A percentile compares a stretch with the other conserved stretches of the same genome.
Conservation (phyloP, 106 monocot species). For the Apostasia shenzhenica region DNA sequence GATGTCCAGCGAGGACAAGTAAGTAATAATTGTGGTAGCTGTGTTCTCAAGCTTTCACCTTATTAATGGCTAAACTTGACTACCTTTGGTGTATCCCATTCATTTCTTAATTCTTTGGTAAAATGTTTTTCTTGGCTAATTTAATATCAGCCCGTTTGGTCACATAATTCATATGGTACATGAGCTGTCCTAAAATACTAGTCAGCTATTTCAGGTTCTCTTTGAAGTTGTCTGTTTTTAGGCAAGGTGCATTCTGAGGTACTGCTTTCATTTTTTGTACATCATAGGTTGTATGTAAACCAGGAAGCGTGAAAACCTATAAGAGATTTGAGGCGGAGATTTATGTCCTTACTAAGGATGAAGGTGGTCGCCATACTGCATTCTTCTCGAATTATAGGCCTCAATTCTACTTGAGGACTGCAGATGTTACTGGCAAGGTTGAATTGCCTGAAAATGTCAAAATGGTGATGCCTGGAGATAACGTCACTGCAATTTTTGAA, state of each 20-base stretch:
- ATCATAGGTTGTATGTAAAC: constrained; percentile 81
- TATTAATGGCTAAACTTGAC: too few relatives aligned
- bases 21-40: not conserved
- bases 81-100: too few relatives aligned
- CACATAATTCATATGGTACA: too few relatives aligned
- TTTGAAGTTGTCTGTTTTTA: too few relatives aligned
- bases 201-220: too few relatives aligned
- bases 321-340: constrained; percentile 97
- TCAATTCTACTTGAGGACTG: constrained; percentile 95
- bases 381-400: constrained; percentile 98
- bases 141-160: too few relatives aligned
- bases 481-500: constrained; percentile 88
- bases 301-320: constrained; percentile 78
- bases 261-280: not conserved
- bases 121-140: too few relatives aligned
- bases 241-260: not conserved
- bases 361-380: constrained; percentile 94
- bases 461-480: constrained; percentile 99
- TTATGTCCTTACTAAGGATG: constrained; percentile 94
- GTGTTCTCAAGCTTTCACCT: too few relatives aligned
- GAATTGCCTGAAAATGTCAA: constrained; percentile 88
- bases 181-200: too few relatives aligned
- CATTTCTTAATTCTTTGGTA: too few relatives aligned
- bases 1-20: constrained; percentile 98
- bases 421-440: constrained; percentile 93